phyloP scores from a whole-genome alignment of 225 moss, liverwort and hornwort species.

The Polytrichum commune region DNA sequence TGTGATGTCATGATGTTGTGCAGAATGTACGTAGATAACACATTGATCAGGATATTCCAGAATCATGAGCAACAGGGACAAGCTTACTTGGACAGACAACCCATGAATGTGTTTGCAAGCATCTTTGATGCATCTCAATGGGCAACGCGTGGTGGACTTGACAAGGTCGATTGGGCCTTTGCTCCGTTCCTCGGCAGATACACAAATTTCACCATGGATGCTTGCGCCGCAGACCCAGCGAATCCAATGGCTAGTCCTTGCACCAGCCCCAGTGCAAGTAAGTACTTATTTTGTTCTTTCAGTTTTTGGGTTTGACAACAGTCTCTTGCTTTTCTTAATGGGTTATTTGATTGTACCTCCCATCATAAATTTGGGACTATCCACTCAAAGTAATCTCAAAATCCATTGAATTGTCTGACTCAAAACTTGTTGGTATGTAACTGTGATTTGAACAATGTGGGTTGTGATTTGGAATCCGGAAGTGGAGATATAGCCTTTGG shows the following conservation, averaged over 20 bases:
- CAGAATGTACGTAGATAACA: conserved; percentile 44
- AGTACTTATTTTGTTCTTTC: not conserved
- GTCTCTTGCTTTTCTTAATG: not conserved
- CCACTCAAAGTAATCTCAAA: too few relatives aligned
- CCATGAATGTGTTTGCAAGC: conserved; percentile 19
- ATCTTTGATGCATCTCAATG: conserved; percentile 54
- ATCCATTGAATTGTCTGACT: too few relatives aligned
- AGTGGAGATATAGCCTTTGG: not conserved
- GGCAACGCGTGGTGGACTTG: conserved; percentile 44
- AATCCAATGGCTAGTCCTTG: conserved; percentile 17
- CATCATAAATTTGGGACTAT: not conserved
- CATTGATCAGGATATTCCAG: conserved; percentile 45
- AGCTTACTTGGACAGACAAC: conserved; percentile 28
- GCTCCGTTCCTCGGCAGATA: conserved; percentile 35
- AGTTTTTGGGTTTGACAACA: not conserved
- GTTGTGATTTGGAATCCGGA: too few relatives aligned
- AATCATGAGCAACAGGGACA: conserved; percentile 36
- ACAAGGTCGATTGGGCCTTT: conserved; percentile 30
- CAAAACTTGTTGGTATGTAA: too few relatives aligned
- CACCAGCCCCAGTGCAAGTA: conserved; percentile 13
- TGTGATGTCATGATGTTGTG: not conserved
- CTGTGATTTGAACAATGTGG: too few relatives aligned
- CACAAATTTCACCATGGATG: conserved; percentile 30
- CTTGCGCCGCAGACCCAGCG: conserved; percentile 30
- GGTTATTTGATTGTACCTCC: not conserved